A percentile compares a stretch with the other conserved stretches of the same genome.
phyloP scores from a whole-genome alignment of 495 filamentous ascomycete genomes.

The Glarea lozoyensis region DNA sequence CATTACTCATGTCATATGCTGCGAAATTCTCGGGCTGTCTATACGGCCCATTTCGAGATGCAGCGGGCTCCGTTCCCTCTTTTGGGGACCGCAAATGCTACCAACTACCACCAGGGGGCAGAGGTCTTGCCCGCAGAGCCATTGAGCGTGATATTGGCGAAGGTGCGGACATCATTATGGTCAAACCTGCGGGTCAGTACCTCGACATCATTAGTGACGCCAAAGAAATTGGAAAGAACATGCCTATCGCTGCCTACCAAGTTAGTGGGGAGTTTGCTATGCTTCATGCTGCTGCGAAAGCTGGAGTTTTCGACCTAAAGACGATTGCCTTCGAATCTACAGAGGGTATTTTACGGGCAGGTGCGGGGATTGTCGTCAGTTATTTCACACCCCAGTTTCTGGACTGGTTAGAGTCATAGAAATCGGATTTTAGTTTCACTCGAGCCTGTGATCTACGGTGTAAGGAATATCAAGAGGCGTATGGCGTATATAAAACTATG shows the following conservation, averaged over 20 bases:
- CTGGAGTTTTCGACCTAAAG: constrained; percentile 95
- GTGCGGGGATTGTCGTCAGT: constrained; percentile 81
- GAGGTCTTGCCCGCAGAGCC: constrained; percentile 87
- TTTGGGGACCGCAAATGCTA: constrained; percentile 96
- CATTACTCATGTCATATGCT: constrained; percentile 91
- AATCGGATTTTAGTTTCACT: too few relatives aligned
- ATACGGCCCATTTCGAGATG: constrained; percentile 95
- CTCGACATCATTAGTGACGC: constrained; percentile 95
- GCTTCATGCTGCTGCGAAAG: constrained; percentile 93
- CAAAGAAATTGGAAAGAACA: constrained; percentile 80
- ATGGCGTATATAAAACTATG: too few relatives aligned
- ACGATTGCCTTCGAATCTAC: constrained; percentile 91
- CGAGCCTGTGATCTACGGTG: too few relatives aligned
- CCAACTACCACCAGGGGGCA: constrained; percentile 84
- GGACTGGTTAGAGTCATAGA: constrained; percentile 58
- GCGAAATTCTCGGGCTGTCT: constrained; percentile 96
- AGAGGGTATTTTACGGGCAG: constrained; percentile 85
- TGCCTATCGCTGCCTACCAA: constrained; percentile 92
- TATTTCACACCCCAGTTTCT: constrained; percentile 94
- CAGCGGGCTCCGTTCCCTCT: constrained; percentile 81
- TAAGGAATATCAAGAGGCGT: too few relatives aligned
- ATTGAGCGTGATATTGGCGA: constrained; percentile 85
- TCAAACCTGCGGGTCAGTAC: constrained; percentile 91
- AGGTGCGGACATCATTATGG: constrained; percentile 98
- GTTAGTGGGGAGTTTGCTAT: constrained; percentile 96